Conservation (phyloP, 257 asterid genomes). For the Salvia splendens region DNA sequence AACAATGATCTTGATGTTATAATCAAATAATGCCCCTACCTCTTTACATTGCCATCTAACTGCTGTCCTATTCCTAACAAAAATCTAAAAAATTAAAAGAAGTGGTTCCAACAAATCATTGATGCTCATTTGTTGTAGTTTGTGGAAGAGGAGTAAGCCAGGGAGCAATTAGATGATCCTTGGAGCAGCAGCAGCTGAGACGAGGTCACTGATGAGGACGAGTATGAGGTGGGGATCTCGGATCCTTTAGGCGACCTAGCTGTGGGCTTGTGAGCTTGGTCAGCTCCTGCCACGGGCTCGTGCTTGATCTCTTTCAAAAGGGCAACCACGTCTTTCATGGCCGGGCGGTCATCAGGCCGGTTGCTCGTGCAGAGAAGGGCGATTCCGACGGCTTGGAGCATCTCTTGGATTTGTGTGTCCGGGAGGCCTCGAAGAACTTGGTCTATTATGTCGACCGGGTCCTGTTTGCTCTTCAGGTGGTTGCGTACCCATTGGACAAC, state of each 20-base stretch:
- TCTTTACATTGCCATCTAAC: constrained; percentile 44
- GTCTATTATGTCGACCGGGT: constrained; percentile 62
- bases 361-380: constrained; percentile 79
- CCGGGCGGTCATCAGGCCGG: constrained; percentile 68
- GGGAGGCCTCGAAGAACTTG: constrained; percentile 70
- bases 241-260: constrained; percentile 32
- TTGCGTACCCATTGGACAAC: constrained; percentile 75
- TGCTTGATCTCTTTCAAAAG: constrained; percentile 68
- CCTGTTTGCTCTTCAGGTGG: constrained; percentile 55
- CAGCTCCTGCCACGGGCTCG: constrained; percentile 41
- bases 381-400: constrained; percentile 82
- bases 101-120: constrained; percentile 27
- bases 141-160: constrained; percentile 60
- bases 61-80: constrained; percentile 26
- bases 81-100: neutral
- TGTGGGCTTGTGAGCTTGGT: constrained; percentile 49
- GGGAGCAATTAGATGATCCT: constrained; percentile 62
- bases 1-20: constrained; percentile 19
- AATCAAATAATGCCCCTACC: constrained; percentile 40
- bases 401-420: constrained; percentile 73
- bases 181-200: constrained; percentile 60
- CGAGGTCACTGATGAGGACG: constrained; percentile 56
- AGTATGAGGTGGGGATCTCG: constrained; percentile 33
- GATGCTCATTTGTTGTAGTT: constrained; percentile 41
- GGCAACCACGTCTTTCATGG: constrained; percentile 88